A percentile compares a stretch with the other conserved stretches of the same genome.
Conservation (phyloP, 768 basidiomycete species). For the Boletus patriciae region DNA sequence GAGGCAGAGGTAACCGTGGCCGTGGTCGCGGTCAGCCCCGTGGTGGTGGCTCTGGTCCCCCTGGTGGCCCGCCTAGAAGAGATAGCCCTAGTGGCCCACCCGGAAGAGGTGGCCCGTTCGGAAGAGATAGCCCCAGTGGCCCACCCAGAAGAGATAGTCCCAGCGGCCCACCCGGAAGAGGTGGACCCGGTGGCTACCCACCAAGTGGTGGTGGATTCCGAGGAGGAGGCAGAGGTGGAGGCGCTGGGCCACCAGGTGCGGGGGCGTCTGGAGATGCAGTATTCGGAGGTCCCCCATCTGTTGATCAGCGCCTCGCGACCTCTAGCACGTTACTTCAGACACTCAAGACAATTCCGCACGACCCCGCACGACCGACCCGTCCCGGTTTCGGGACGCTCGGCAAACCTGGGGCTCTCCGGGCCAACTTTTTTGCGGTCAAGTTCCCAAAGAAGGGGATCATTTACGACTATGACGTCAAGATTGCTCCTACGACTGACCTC, state of each 20-base stretch:
- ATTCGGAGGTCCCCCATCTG: slow-evolving; percentile 32
- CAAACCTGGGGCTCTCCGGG: slow-evolving; percentile 40
- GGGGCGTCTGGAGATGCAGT: slow-evolving; percentile 27
- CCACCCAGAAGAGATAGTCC: not conserved
- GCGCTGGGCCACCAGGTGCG: slow-evolving; percentile 29
- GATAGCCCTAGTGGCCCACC: not conserved
- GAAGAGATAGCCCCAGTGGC: not conserved
- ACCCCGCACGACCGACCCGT: slow-evolving; percentile 42
- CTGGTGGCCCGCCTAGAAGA: slow-evolving; percentile 1
- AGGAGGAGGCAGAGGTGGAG: slow-evolving; percentile 25
- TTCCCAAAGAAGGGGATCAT: slow-evolving; percentile 39
- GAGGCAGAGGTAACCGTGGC: slow-evolving; percentile 12
- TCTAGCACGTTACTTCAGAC: slow-evolving; percentile 28
- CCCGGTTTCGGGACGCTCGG: slow-evolving; percentile 49
- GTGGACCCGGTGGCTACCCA: slow-evolving; percentile 6
- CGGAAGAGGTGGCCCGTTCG: too few relatives aligned
- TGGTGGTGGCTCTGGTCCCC: slow-evolving; percentile 2
- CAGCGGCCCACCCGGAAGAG: not conserved
- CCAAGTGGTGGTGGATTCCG: slow-evolving; percentile 13
- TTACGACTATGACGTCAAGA: slow-evolving; percentile 46
- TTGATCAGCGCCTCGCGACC: slow-evolving; percentile 35
- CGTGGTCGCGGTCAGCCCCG: slow-evolving; percentile 21
- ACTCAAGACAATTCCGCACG: slow-evolving; percentile 31
- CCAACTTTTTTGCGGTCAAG: slow-evolving; percentile 51
- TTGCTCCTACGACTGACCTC: slow-evolving; percentile 36